Evolutionary conservation across 1,284 basidiomycete genomes (phyloP), one percentile per base, ranked within the genome.

Genomic region (Paramarasmius palmivorus): DNA sequence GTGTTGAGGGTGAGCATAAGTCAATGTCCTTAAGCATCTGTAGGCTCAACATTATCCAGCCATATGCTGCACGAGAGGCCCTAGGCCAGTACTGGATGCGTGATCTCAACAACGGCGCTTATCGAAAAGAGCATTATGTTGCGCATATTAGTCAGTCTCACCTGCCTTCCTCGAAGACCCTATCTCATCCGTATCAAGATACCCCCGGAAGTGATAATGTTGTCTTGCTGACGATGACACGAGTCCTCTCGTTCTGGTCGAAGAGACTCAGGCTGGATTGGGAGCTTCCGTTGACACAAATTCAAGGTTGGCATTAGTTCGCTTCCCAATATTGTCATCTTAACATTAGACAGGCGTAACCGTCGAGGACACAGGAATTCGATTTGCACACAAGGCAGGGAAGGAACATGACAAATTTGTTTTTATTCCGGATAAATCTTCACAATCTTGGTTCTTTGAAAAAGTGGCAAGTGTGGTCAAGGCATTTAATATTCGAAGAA

Each of bases 71-170:
- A 29, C 86, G 94, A 7, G 95, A 98, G 68, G 93, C 96, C 0
- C 75, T 94, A 3, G 97, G 97, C 4, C 97, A 99, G 69, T 93
- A 90, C 63, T 99, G 97, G 97, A 88, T 99, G 78, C 84, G 79
- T 79, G 95, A 97, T 65, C 75, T 98, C 22, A 92, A 95, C 62
- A 85, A 92, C 57, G 95, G 95, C 15, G 77, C 83, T 35, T 95
- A 90, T 70, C 83, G 93, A 59, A 77, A 82, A 61, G 95, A 98
- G 65, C 75, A 75, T 46, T 99, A 98, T 66, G 90, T 98, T 42
- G 95, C 95, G 6, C 95, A 98, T 66, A 87, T 96, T 55, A 88
- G 92, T 87, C 68, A 65, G 80, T 67, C 7, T 15, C 37, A 7
- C 15, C 25, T 22, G 36, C 42, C 8, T n/a, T 29, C 4, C 19